Base-by-base conservation (phyloP, 1,284 basidiomycete genomes). In the Termitomyces sp. region DNA sequence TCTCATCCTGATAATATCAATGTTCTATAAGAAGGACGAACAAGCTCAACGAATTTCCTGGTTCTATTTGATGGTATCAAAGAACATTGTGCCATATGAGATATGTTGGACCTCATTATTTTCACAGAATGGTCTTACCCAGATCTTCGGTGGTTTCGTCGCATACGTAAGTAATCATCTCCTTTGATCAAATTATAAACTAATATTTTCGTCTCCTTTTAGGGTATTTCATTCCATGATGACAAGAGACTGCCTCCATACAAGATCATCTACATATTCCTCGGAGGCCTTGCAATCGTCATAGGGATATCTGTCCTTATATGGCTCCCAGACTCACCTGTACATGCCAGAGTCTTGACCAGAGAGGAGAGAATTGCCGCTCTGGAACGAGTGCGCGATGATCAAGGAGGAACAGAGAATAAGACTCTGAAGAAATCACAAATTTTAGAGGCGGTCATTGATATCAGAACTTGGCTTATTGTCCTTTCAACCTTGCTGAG, bases 1-100 rank as follows among this genome's bases (percentile, higher is more conserved):
- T 56, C 69, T 86, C 30, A 80, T 87, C 60, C 65, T 85, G 42
- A 76, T 84, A 46, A 78, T 86, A 33, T 78, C 80, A 5, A 84
- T 83, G 77, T 85, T 84, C 63, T 86, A 86, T 65, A 83, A 80
- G 68, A 86, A 84, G 66, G 70, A 83, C 49, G 84, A 86, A 21
- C 52, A 83, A 75, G 79, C 78, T 0, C 74, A 68, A 13, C 72
- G 84, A 18, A 80, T 86, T 18, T 78, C 81, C 3, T 84, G 79
- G 76, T 86, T 86, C 66, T 86, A 84, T 66, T 73, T 84, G 38
- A 85, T 84, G 81, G 81, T 80, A 58, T 54, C 67, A 57, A 6
- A n/a, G 13, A 43, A 24, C 5, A 39, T 40, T 31, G 34, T 5
- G 14, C 19, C 42, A 34, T 31, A 16, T 11, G 19, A 41, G n/a